These are phyloP conservation scores for Berberis thunbergii DNA, from an alignment of 164 flowering plant species.

Conservation along the genomic window DNA sequence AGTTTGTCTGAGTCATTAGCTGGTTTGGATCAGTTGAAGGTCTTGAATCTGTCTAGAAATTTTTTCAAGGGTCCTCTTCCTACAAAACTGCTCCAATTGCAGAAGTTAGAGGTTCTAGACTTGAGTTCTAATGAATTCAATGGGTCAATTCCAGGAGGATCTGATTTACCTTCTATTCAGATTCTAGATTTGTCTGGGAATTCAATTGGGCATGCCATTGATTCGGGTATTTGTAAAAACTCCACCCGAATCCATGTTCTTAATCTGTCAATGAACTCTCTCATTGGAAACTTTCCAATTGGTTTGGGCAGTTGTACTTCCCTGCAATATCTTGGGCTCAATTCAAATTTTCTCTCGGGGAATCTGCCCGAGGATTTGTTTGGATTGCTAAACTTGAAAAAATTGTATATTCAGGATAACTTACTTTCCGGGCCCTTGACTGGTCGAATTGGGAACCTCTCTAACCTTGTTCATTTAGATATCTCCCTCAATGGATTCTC, in stretches of 20 bases:
- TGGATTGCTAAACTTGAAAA: background rate
- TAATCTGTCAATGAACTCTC: slow-evolving; percentile 6
- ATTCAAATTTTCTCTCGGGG: slow-evolving; percentile 2
- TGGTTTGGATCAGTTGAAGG: slow-evolving; percentile 12
- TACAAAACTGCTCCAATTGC: slow-evolving; percentile 8
- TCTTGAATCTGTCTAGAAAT: slow-evolving; percentile 18
- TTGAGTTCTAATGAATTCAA: slow-evolving; percentile 14
- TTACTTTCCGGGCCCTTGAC: slow-evolving; percentile 1
- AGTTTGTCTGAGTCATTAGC: slow-evolving; percentile 10
- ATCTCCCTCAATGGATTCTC: slow-evolving; percentile 6
- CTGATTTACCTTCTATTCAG: slow-evolving; percentile 7
- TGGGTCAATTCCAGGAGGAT: slow-evolving; percentile 1
- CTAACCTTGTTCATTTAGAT: slow-evolving; percentile 9
- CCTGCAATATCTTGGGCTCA: slow-evolving; percentile 7
- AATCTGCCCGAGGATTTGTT: slow-evolving; percentile 9
- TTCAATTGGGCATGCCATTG: background rate
- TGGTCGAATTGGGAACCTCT: slow-evolving; percentile 2
- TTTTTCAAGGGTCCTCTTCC: slow-evolving; percentile 13
- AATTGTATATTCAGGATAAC: slow-evolving; percentile 8
- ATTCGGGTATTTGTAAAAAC: slow-evolving; percentile 2
- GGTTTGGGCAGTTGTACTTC: slow-evolving; percentile 10
- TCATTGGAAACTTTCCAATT: slow-evolving; percentile 4
- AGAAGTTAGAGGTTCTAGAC: slow-evolving; percentile 15
- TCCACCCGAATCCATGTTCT: background rate
- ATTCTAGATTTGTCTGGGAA: slow-evolving; percentile 7